Conservation (phyloP, 441 rosid genomes). For the Aleurites moluccanus region DNA sequence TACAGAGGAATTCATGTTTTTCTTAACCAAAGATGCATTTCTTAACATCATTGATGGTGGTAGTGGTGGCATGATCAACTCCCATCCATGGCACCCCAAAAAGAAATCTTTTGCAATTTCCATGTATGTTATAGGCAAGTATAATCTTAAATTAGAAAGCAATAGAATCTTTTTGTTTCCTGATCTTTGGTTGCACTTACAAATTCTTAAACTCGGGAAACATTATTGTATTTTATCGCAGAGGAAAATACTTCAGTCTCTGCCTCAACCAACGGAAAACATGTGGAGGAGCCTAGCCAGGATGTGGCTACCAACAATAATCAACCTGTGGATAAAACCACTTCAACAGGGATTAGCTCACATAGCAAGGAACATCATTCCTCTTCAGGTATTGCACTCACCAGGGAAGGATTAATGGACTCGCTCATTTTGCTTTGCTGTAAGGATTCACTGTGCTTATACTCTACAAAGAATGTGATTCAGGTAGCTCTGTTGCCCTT, state of each 20-base stretch:
- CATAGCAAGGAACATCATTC: slow-evolving; percentile 26
- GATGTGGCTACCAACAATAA: slow-evolving; percentile 24
- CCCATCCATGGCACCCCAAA: slow-evolving; percentile 48
- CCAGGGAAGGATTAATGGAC: slow-evolving; percentile 34
- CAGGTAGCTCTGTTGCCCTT: slow-evolving; percentile 41
- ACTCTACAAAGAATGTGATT: slow-evolving; percentile 48
- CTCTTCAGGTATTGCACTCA: slow-evolving; percentile 30
- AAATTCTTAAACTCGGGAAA: slow-evolving; percentile 16
- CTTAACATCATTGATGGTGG: slow-evolving; percentile 41
- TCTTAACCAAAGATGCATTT: slow-evolving; percentile 54
- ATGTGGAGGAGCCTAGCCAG: slow-evolving; percentile 28
- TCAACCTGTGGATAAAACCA: slow-evolving; percentile 29
- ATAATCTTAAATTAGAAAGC: slow-evolving; percentile 14
- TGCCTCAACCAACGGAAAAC: slow-evolving; percentile 29
- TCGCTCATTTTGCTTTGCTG: slow-evolving; percentile 54
- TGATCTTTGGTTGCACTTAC: slow-evolving; percentile 1
- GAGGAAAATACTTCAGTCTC: slow-evolving; percentile 33
- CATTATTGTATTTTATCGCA: slow-evolving; percentile 23
- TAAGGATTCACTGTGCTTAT: slow-evolving; percentile 49
- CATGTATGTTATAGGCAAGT: slow-evolving; percentile 66
- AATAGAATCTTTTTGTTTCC: not conserved
- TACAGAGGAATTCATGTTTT: slow-evolving; percentile 40
- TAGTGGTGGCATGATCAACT: slow-evolving; percentile 38
- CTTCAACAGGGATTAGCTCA: slow-evolving; percentile 28
- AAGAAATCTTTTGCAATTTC: slow-evolving; percentile 52